Evolutionary conservation across 192 early-diverging fungal genomes (phyloP), one percentile per base, ranked within the genome.

Genomic region (Umbelopsis vinacea): DNA sequence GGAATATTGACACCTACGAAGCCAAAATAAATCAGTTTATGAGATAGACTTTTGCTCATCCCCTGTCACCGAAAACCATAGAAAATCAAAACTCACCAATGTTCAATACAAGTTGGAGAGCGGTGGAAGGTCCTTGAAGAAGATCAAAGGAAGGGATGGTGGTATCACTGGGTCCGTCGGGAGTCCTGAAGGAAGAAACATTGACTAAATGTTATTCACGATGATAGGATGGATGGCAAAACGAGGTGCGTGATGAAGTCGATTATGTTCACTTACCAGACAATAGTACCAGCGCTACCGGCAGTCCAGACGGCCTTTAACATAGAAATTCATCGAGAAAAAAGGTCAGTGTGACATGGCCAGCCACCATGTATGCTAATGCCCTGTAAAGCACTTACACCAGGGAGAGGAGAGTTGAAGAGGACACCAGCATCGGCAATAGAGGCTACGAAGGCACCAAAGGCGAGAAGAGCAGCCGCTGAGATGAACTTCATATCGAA

Each of bases 401-500:
- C 54, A 26, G 37, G n/a, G 35, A 72, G 46, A 35, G 76, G 76
- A 40, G 70, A 38, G 52, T 54, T 76, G 71, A 71, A 48, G 53
- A 60, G 63, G 45, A 71, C 37, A 67, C 57, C 57, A 71, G 57
- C 76, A 69, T 48, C 53, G 11, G 29, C 29, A 17, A 71, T 71
- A 73, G 71, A 70, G 26, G 70, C 76, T 40, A 71, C 11, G 43
- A 48, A 22, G 17, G 29, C 22, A 15, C 50, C 57, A 19, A 71
- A 19, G 50, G 72, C 68, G 57, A 66, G 57, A 21, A 78, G 22
- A 63, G 29, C 29, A n/a, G n/a, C n/a, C 1, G 48, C 76, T 45
- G 76, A 71, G 21, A 45, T 69, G 68, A 57, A 57, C 63, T 68
- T 74, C 57, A 74, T 74, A 43, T 43, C 40, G 40, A 43, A 9